Base-by-base conservation (phyloP, 2,329 filamentous ascomycete species). In the Sphaerostilbella broomeana region DNA sequence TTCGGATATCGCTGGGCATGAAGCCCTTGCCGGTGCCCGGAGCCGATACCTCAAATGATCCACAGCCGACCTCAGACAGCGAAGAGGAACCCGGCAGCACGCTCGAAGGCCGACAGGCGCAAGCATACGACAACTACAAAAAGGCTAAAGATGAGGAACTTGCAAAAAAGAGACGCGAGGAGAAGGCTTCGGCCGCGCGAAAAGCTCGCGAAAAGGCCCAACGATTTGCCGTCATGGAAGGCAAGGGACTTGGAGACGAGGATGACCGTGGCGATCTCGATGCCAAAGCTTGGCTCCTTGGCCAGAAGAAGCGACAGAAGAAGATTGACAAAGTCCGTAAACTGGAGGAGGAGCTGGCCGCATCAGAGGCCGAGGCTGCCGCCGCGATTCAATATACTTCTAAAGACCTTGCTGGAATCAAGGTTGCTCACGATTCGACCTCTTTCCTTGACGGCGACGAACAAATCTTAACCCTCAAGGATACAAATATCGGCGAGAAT, bases 391-490 rank as follows among this genome's bases (percentile, higher is more conserved):
- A 90, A 53, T 94, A 95, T 60, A 89, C 86, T 1, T 78, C 86
- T 4, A 83, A 84, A 45, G 89, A 97, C 57, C 70, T 97, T 34
- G 84, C 87, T 1, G 92, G 90, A 25, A 81, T 98, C 52, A 92
- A 86, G 58, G 90, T 98, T 37, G 89, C 81, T 4, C 92, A 98
- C 59, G 87, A 95, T 58, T 64, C 89, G 43, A 77, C 77, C 4
- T 77, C 85, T 16, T 90, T 98, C 47, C 79, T 86, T 17, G 86
- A 87, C 37, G 83, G 77, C 13, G 81, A 86, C 43, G 89, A 95
- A 43, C 88, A 97, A 57, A 79, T 98, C 21, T 69, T 98, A 38
- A 95, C 90, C 0, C 73, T 98, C n/a, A 95, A 95, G 57, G 92
- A 98, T 62, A 77, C 84, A 1, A 86, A 85, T 1, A 86, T 98